Evolutionary conservation across 805 yeast genomes (phyloP), one percentile per base, ranked within the genome.

Genomic region (Candida nonsorbophila): DNA sequence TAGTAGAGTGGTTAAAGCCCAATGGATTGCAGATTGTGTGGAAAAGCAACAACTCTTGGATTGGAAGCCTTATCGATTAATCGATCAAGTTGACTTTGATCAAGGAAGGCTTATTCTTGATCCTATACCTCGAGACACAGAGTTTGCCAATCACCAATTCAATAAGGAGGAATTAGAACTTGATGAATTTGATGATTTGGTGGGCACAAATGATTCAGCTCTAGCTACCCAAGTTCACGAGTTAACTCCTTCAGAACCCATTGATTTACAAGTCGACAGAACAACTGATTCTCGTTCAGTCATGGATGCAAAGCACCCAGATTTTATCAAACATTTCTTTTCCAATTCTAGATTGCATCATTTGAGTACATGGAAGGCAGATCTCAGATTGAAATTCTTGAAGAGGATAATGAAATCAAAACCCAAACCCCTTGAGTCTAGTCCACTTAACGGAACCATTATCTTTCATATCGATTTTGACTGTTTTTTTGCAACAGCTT

Each of bases 381-480:
- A 79, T 22, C 57, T 92, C 14, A 64, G 84, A 27, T 61, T 73
- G 2, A 71, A 72, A 17, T 84, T 82, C 45, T 62, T 81, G 22
- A 51, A 63, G 3, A 55, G 54, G 27, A 74, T 81, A 9, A 41
- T 73, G 1, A 45, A 44, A 6, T 42, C 22, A 16, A 13, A 20
- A 16, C 9, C 19, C 13, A 8, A 17, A 3, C 7, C 10, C 6
- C 12, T 10, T n/a, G 11, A 10, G 10, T 24, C 28, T 15, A n/a
- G n/a, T n/a, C n/a, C n/a, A n/a, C n/a, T n/a, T n/a, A n/a, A n/a
- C n/a, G n/a, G n/a, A n/a, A 45, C 44, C 19, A 49, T 69, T 1
- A 72, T 88, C 7, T 49, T 88, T 31, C 97, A 90, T 51, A 68
- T 90, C 19, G 98, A 90, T 51, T 90, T 87, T 53, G 98, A 90